A percentile compares a stretch with the other conserved stretches of the same genome.
These are phyloP conservation scores for Blakeslea trispora DNA, from an alignment of 371 early-diverging fungal species.

Conservation along the genomic window DNA sequence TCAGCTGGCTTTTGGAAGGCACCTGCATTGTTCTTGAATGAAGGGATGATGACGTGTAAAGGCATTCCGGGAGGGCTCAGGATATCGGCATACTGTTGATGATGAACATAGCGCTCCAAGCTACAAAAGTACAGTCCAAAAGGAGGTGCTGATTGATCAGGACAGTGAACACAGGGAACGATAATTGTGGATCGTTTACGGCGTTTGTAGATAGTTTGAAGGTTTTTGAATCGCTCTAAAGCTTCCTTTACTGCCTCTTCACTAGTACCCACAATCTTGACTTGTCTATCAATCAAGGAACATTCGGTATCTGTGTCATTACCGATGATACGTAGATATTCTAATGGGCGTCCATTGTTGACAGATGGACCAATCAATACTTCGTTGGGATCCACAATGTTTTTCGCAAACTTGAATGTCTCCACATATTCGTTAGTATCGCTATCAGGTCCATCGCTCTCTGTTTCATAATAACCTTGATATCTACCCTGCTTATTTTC, in stretches of 20 bases:
- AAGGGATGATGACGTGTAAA: constrained; percentile 36
- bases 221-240: constrained; percentile 19
- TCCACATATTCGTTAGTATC: constrained; percentile 22
- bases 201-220: constrained; percentile 28
- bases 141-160: constrained; percentile 5
- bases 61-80: constrained; percentile 16
- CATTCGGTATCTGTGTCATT: constrained; percentile 31
- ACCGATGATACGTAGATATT: constrained; percentile 26
- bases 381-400: constrained; percentile 19
- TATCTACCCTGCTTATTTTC: neutral
- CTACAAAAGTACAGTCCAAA: constrained; percentile 25
- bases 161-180: constrained; percentile 27
- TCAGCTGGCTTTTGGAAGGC: constrained; percentile 31
- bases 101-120: constrained; percentile 20
- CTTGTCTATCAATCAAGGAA: constrained; percentile 14
- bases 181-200: constrained; percentile 15
- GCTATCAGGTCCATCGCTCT: constrained; percentile 22
- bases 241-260: constrained; percentile 29
- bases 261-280: constrained; percentile 24
- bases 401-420: constrained; percentile 31
- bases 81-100: constrained; percentile 8
- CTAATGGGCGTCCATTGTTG: constrained; percentile 12
- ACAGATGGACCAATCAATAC: constrained; percentile 16
- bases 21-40: constrained; percentile 30
- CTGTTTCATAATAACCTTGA: constrained; percentile 13